phyloP scores from a whole-genome alignment of 208 protist species.

The Wallacemonas sp. region DNA sequence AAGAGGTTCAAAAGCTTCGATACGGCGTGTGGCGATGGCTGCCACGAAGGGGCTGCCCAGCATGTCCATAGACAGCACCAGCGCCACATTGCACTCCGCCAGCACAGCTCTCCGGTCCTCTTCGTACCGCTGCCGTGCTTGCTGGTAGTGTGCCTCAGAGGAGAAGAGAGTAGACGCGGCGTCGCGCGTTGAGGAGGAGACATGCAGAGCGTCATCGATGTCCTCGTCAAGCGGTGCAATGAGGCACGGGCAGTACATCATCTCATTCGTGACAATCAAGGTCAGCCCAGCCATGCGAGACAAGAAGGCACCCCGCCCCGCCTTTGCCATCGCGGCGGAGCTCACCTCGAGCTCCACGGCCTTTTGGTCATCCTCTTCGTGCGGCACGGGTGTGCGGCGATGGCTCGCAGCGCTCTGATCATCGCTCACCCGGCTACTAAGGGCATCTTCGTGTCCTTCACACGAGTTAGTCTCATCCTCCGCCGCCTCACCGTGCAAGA shows the following conservation, averaged over 20 bases:
- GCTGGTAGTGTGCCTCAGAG: too few species aligned
- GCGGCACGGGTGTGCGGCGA: too few species aligned
- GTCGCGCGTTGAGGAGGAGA: too few species aligned
- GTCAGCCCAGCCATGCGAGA: slow-evolving; percentile 40
- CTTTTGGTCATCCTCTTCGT: too few species aligned
- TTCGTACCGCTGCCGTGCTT: not conserved
- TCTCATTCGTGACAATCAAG: slow-evolving; percentile 86
- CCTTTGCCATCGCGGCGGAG: too few species aligned
- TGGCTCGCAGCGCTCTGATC: too few species aligned
- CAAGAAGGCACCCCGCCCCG: slow-evolving; percentile 24
- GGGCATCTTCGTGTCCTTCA: too few species aligned
- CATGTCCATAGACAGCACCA: slow-evolving; percentile 66
- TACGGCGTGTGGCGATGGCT: slow-evolving; percentile 56
- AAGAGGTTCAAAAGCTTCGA: slow-evolving; percentile 76
- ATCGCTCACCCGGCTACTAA: too few species aligned
- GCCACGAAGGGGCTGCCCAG: slow-evolving; percentile 77
- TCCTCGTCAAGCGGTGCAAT: slow-evolving; percentile 21
- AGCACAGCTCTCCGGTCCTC: slow-evolving; percentile 30
- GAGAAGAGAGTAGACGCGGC: too few species aligned
- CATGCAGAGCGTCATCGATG: not conserved
- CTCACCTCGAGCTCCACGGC: too few species aligned
- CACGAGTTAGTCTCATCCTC: too few species aligned
- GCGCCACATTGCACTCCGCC: slow-evolving; percentile 59
- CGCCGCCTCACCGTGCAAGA: slow-evolving; percentile 2
- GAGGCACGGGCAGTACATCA: slow-evolving; percentile 86